Evolutionary conservation across 352 stramenopile genomes (phyloP).

Genomic region (Globisporangium megalacanthum): DNA sequence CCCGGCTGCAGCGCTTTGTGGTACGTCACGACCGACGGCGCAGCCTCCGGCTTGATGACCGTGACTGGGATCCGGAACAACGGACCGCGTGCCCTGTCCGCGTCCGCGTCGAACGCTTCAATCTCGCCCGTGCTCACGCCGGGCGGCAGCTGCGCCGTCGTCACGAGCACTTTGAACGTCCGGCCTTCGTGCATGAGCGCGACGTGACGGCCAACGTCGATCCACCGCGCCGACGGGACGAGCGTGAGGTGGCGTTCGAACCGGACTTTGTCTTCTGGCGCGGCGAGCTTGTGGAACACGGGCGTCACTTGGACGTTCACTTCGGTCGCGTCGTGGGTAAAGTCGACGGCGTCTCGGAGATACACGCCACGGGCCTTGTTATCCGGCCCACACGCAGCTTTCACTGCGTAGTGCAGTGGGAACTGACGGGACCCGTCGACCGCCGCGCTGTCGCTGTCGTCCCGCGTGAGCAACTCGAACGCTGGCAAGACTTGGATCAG

Average conservation of each 20-base stretch:
- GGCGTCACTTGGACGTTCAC: constrained; percentile 86
- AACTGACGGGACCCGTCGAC: constrained; percentile 67
- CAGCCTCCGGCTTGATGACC: constrained; percentile 79
- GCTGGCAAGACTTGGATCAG: constrained; percentile 78
- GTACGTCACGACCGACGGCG: constrained; percentile 30
- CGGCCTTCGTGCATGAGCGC: constrained; percentile 84
- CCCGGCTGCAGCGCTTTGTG: constrained; percentile 51
- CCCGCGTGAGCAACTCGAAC: constrained; percentile 52
- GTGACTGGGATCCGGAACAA: constrained; percentile 91
- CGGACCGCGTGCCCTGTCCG: constrained; percentile 49
- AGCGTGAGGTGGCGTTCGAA: constrained; percentile 89
- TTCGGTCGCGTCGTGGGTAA: constrained; percentile 62
- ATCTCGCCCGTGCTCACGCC: constrained; percentile 89
- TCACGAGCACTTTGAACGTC: constrained; percentile 87
- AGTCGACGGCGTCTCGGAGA: constrained; percentile 76
- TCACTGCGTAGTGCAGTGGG: constrained; percentile 48
- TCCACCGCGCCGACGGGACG: constrained; percentile 77
- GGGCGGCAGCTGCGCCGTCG: constrained; percentile 71
- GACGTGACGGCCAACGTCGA: constrained; percentile 80
- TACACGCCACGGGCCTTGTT: constrained; percentile 72
- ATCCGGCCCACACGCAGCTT: constrained; percentile 30
- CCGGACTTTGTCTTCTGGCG: constrained; percentile 75
- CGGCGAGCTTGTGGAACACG: constrained; percentile 80
- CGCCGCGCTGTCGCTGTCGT: constrained; percentile 43
- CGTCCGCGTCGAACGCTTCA: constrained; percentile 57